A percentile compares a stretch with the other conserved stretches of the same genome.
Evolutionary conservation across 2,329 filamentous ascomycete species (phyloP).

Genomic region (Triangularia verruculosa): DNA sequence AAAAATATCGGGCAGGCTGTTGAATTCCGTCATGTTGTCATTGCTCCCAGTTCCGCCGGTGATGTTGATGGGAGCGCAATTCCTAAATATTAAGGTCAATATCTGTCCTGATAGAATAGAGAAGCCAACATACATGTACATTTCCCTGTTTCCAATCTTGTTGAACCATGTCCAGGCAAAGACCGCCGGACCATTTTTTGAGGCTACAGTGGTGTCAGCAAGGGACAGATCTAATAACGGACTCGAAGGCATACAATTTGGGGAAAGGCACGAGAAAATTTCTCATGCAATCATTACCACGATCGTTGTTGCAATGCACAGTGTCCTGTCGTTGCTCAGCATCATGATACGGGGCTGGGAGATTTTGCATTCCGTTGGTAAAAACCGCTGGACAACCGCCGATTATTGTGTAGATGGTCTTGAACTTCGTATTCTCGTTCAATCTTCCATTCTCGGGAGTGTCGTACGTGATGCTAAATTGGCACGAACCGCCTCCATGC

Average conservation of each 20-base stretch:
- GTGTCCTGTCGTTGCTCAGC: conserved; percentile 14
- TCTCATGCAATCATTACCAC: conserved; percentile 27
- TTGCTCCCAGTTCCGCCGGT: conserved; percentile 25
- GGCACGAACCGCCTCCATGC: conserved; percentile 34
- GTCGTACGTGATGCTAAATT: conserved; percentile 32
- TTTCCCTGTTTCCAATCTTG: conserved; percentile 58
- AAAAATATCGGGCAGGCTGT: conserved; percentile 54
- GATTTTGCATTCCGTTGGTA: conserved; percentile 19
- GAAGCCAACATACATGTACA: conserved; percentile 52
- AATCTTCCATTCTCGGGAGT: conserved; percentile 14
- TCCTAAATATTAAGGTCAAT: too few relatives aligned
- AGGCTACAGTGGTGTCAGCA: background rate
- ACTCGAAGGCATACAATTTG: conserved; percentile 19
- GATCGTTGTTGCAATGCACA: conserved; percentile 25
- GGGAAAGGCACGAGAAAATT: conserved; percentile 30
- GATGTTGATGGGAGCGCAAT: conserved; percentile 59
- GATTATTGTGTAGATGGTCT: conserved; percentile 34
- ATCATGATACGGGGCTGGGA: conserved; percentile 11
- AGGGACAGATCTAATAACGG: background rate
- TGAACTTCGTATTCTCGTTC: conserved; percentile 27
- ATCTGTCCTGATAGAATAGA: too few relatives aligned
- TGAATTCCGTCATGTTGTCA: conserved; percentile 33
- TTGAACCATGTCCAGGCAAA: conserved; percentile 63
- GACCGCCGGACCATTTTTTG: conserved; percentile 23
- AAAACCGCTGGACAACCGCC: conserved; percentile 31